Percentiles rank a stretch among this genome's conserved stretches.
These are phyloP conservation scores for Erucastrum elatum DNA, from an alignment of 345 rosid species.

Conservation along the genomic window DNA sequence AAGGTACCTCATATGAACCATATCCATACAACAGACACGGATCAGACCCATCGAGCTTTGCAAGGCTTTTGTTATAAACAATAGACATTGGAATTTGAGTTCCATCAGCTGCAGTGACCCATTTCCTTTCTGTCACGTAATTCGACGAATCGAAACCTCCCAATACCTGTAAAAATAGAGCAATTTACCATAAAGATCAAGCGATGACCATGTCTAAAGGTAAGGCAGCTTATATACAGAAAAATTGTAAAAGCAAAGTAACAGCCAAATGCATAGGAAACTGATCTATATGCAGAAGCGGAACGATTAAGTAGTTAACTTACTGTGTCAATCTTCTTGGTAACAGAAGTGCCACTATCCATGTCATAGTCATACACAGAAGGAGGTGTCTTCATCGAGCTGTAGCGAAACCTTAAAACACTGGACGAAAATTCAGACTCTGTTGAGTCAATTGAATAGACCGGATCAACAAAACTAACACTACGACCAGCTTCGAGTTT, in stretches of 20 bases:
- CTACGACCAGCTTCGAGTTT: conserved; percentile 58
- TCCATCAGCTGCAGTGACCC: conserved; percentile 88
- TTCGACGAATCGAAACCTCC: conserved; percentile 88
- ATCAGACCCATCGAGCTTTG: conserved; percentile 85
- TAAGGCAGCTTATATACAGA: background rate
- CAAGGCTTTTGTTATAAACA: conserved; percentile 67
- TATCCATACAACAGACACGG: conserved; percentile 81
- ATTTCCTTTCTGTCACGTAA: conserved; percentile 80
- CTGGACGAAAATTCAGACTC: conserved; percentile 61
- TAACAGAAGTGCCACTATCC: conserved; percentile 65
- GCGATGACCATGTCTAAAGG: background rate
- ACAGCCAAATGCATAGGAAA: background rate
- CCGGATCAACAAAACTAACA: conserved; percentile 76
- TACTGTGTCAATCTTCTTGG: conserved; percentile 82
- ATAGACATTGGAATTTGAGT: conserved; percentile 80
- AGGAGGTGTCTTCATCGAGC: conserved; percentile 79
- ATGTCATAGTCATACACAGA: conserved; percentile 85
- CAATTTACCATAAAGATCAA: conserved; percentile 1
- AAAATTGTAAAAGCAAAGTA: background rate
- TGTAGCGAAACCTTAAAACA: conserved; percentile 76
- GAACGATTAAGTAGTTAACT: conserved; percentile 32
- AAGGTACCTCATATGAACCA: conserved; percentile 93
- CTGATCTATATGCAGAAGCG: background rate
- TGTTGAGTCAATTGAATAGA: conserved; percentile 54
- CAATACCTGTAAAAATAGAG: conserved; percentile 56